Conservation (phyloP, 108 stramenopile species). For the Conticribra guillardii region DNA sequence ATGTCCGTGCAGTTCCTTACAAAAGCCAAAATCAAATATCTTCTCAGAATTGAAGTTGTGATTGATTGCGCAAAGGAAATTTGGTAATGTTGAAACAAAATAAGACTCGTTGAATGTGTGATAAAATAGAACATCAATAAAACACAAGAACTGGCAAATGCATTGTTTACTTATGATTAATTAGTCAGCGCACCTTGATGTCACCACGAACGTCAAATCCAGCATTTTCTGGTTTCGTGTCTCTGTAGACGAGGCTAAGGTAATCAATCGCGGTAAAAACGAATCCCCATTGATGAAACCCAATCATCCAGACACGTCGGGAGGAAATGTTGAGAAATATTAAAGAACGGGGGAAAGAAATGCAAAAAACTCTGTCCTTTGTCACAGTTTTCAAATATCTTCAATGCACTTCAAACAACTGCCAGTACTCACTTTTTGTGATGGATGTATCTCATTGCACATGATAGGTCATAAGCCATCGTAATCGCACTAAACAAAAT, state of each 20-base stretch:
- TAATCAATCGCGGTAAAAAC: neutral
- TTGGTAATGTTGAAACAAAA: too few relatives aligned
- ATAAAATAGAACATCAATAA: neutral
- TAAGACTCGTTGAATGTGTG: neutral
- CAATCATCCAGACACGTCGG: neutral
- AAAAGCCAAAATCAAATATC: slow-evolving; percentile 54
- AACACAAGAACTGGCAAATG: neutral
- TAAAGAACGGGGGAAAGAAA: too few relatives aligned
- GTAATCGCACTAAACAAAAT: slow-evolving; percentile 21
- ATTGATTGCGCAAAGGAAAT: too few relatives aligned
- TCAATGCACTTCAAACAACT: too few relatives aligned
- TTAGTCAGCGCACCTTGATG: slow-evolving; percentile 33
- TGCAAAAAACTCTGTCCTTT: too few relatives aligned
- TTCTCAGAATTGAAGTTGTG: too few relatives aligned
- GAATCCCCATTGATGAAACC: neutral
- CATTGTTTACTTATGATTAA: neutral
- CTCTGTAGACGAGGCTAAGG: slow-evolving; percentile 45
- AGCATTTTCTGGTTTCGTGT: slow-evolving; percentile 64
- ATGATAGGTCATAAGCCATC: slow-evolving; percentile 57
- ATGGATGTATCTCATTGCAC: slow-evolving; percentile 64
- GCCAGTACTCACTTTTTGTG: slow-evolving; percentile 53
- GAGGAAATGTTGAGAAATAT: too few relatives aligned
- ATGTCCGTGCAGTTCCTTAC: slow-evolving; percentile 33
- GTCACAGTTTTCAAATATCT: too few relatives aligned
- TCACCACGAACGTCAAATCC: slow-evolving; percentile 69